Base-by-base conservation (phyloP, 495 filamentous ascomycete species). In the Penicillium salamii region DNA sequence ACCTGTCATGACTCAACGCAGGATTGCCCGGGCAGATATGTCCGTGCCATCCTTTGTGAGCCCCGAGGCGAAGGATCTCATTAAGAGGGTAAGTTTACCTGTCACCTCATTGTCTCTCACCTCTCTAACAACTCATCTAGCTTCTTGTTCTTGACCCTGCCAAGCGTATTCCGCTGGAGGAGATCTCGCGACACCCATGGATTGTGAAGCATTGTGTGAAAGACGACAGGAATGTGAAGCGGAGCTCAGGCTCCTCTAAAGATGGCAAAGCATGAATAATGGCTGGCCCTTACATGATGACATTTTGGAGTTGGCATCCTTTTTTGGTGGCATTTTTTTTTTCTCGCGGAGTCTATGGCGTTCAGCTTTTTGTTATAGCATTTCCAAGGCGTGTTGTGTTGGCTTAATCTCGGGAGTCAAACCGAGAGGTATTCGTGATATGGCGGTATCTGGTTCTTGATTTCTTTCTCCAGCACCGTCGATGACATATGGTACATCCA, bases 121-220 rank as follows among this genome's bases (percentile, higher is more conserved):
- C n/a, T 28, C 17, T 50, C 57, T 59, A 46, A 60, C 49, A 55
- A 3, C 18, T 48, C 42, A 24, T 11, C 13, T 59, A 97, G 91
- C 74, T 98, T 31, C 81, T 98, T 43, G 90, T 97, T 17, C 80
- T 97, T 47, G 91, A 97, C 54, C 95, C 93, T 0, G 90, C 96
- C 62, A 95, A 96, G 76, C 78, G 93, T 24, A 88, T 98, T 35
- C 79, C 91, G 1, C 78, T 98, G 1, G 90, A 93, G 13, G 88
- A 97, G 29, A 88, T 97, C 40, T 84, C 90, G 67, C 80, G 78
- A 34, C 93, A 98, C 66, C 92, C 93, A 19, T 98, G 93, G 93
- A 96, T 98, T 53, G 61, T 96, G 55, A 98, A 96, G 78, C 90
- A 98, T 69, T 97, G 95, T 66, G 77, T 84, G 12, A 91, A 89